Percentiles rank a stretch among this genome's conserved stretches.
Evolutionary conservation across 2,329 filamentous ascomycete genomes (phyloP).

Genomic region (Orbilia brochopaga): DNA sequence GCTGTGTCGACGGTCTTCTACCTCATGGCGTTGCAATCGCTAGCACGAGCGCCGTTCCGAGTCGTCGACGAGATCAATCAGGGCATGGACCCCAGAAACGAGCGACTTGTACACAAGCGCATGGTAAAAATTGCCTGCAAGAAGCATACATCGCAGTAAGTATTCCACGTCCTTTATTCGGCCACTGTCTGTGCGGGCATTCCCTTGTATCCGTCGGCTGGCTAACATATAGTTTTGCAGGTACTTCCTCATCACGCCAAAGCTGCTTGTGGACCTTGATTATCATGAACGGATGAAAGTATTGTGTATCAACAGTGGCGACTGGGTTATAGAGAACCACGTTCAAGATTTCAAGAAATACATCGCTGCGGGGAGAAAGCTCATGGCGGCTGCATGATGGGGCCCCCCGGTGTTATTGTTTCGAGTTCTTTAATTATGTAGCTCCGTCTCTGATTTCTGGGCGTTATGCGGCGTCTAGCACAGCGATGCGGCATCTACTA

Average conservation of each 20-base stretch:
- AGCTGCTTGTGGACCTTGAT: slow-evolving; percentile 80
- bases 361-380: slow-evolving; percentile 37
- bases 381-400: slow-evolving; percentile 18
- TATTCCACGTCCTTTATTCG: slow-evolving; percentile 6
- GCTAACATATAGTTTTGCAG: slow-evolving; percentile 50
- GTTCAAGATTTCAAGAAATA: slow-evolving; percentile 60
- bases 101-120: slow-evolving; percentile 95
- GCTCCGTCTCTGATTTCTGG: neutral
- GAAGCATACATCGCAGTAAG: slow-evolving; percentile 70
- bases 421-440: neutral
- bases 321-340: slow-evolving; percentile 60
- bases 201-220: neutral
- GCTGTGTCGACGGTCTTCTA: slow-evolving; percentile 98
- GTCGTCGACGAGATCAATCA: slow-evolving; percentile 99
- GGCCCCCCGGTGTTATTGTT: neutral
- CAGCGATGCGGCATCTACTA: no score
- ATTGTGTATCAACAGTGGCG: slow-evolving; percentile 89
- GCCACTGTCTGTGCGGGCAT: no score
- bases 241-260: slow-evolving; percentile 98
- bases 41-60: slow-evolving; percentile 92
- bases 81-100: slow-evolving; percentile 98
- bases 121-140: slow-evolving; percentile 97
- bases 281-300: slow-evolving; percentile 93
- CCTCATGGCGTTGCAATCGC: slow-evolving; percentile 93
- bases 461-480: neutral